A percentile compares a stretch with the other conserved stretches of the same genome.
phyloP scores from a whole-genome alignment of 2,329 filamentous ascomycete species.

The Paracamarosporium sp. region DNA sequence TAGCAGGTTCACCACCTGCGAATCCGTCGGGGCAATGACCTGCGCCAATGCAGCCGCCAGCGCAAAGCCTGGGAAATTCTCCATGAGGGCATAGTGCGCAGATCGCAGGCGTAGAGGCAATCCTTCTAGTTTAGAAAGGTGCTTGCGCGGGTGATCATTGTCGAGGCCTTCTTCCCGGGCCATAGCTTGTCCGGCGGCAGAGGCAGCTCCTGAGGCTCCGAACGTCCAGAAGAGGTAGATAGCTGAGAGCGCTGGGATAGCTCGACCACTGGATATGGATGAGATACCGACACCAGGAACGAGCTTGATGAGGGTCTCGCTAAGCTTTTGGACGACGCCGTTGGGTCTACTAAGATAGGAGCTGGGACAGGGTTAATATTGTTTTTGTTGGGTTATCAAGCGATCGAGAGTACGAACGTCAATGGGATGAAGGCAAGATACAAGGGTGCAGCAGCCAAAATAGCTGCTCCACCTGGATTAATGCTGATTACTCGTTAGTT shows the following conservation, averaged over 20 bases:
- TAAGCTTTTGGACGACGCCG: not conserved
- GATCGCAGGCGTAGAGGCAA: not conserved
- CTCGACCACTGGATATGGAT: not conserved
- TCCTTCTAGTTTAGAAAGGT: not conserved
- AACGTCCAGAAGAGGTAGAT: slow-evolving; percentile 6
- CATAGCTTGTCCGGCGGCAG: slow-evolving; percentile 1
- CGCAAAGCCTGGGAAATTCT: slow-evolving; percentile 1
- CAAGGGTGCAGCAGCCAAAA: not conserved
- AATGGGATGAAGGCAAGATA: not conserved
- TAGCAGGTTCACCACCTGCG: not conserved
- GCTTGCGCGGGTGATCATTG: not conserved
- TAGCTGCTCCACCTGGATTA: not conserved
- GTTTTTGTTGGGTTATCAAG: not conserved
- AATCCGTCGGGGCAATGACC: not conserved
- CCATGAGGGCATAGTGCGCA: slow-evolving; percentile 2
- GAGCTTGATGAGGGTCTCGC: not conserved
- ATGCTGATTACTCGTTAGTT: not conserved
- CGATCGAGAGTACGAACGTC: not conserved
- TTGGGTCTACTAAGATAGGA: not conserved
- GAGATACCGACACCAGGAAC: not conserved
- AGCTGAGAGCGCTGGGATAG: not conserved
- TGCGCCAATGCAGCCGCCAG: not conserved
- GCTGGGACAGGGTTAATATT: not conserved
- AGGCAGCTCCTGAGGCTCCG: not conserved
- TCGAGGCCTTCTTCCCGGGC: not conserved